phyloP scores from a whole-genome alignment of 768 basidiomycete genomes.

The Tricholoma terreum region DNA sequence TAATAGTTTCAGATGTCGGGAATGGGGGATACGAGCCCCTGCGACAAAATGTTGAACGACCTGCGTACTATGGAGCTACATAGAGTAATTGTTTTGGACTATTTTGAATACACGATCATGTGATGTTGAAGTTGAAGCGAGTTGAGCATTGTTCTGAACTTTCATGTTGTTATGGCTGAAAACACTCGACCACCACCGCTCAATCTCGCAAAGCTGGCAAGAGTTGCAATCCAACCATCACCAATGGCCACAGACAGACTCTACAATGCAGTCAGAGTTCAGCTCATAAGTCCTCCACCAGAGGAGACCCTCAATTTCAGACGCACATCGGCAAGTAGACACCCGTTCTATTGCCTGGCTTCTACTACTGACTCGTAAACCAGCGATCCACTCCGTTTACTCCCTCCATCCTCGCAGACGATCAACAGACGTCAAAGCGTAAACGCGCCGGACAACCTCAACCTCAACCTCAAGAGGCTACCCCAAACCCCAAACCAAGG shows the following conservation, averaged over 20 bases:
- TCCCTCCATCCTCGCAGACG: no score
- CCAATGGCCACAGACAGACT: conserved; percentile 20
- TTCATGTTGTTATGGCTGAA: conserved; percentile 12
- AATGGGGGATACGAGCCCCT: conserved; percentile 42
- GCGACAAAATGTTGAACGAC: conserved; percentile 24
- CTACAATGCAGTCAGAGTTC: conserved; percentile 20
- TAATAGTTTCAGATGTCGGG: conserved; percentile 33
- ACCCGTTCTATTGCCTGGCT: no score
- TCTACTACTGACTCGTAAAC: conserved; percentile 10
- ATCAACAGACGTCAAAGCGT: conserved; percentile 31
- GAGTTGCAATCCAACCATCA: conserved; percentile 4
- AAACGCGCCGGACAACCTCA: conserved; percentile 31
- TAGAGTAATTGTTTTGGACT: conserved; percentile 8
- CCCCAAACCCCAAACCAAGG: conserved; percentile 62
- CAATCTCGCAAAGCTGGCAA: conserved; percentile 4
- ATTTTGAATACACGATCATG: conserved; percentile 14
- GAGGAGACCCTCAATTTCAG: conserved; percentile 46
- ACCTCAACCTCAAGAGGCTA: conserved; percentile 35
- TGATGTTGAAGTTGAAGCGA: conserved; percentile 21
- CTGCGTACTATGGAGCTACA: conserved; percentile 42
- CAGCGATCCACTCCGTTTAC: conserved; percentile 19
- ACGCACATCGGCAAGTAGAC: conserved; percentile 22
- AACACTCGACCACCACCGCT: conserved; percentile 4
- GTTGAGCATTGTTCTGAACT: no score
- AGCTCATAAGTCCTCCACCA: conserved; percentile 59